Base-by-base conservation (phyloP, 768 basidiomycete species). In the Suillus clintonianus region DNA sequence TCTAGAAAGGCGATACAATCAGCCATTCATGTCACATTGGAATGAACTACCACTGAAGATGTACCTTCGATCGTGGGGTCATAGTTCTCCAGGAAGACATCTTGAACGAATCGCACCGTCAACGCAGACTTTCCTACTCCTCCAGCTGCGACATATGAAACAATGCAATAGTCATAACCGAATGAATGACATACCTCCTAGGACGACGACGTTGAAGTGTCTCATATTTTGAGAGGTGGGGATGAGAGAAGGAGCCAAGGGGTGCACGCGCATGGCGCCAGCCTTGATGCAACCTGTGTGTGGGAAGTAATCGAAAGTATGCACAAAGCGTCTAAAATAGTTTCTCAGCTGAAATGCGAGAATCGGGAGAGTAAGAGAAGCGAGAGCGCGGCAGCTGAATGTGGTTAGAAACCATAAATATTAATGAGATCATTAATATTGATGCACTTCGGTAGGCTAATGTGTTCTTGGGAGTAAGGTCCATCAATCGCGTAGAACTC, bases 71-170 rank as follows among this genome's bases (percentile, higher is more conserved):
- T 92, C 14, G 92, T 92, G 32, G 91, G 91, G 72, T 94, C 90
- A 73, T 93, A 93, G 67, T 84, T 84, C 69, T 91, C 89, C 36
- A 91, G 79, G 74, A 92, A 93, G 50, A 84, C 81, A 73, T 90
- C 85, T 67, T 83, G 83, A 54, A 92, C 86, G 73, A 89, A 93
- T 63, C 91, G 85, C 69, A 92, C 88, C 72, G 91, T 92, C 39
- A 95, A 81, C 14, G 93, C 91, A 30, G 92, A 94, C 77, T 95
- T 95, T 55, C 93, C 93, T 60, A 95, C 92, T 27, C 93, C 93
- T 70, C 93, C 93, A 71, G 92, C 92, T 93, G 68, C 56, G 22
- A 62, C 60, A 57, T 65, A 53, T 59, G 60, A 59, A 27, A 60
- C 60, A 68, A 60, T 45, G 58, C 53, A 37, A 54, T 14, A 19